Base-by-base conservation (phyloP, 345 rosid genomes). In the Corymbia maculata region DNA sequence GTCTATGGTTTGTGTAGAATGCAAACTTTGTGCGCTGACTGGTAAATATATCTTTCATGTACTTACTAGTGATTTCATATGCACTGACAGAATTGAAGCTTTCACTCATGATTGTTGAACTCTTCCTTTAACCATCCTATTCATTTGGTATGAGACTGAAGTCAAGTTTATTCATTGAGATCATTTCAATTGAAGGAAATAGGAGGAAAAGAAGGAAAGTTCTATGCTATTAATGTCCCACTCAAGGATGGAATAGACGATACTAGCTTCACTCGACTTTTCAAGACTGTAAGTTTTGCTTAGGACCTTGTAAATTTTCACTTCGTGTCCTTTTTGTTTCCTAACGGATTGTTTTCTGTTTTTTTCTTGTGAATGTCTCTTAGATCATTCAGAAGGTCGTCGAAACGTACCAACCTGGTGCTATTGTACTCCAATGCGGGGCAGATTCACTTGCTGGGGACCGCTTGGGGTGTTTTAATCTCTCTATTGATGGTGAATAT, bases 381-480 rank as follows among this genome's bases (percentile, higher is more conserved):
- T 90, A 98, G 99, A 93, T 97, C 87, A 96, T 97, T 85, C 89
- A 93, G 87, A 98, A 98, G 93, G 97, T 98, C 88, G 98, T 98
- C 28, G 99, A 98, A 93, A 93, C 93, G 79, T 98, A 98, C 92
- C 95, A 88, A 86, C 99, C 99, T 13, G 98, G 98, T 30, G 97
- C 95, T 15, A 95, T 98, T 79, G 99, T 98, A 92, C 99, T 98
- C 88, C 99, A 98, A 82, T 97, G 99, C 52, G 99, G 99, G 57
- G 99, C 99, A 89, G 99, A 98, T 95, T 98, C 99, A 70, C 94
- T 98, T 79, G 99, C 99, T 85, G 95, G 99, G 85, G 99, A 98
- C 86, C 98, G 98, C 86, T 93, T 98, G 92, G 99, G 99, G 88
- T 97, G 98, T 91, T 98, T 98, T 92, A 98, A 96, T 92, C 98